Conservation (phyloP, 768 basidiomycete genomes). For the Mycena latifolia region DNA sequence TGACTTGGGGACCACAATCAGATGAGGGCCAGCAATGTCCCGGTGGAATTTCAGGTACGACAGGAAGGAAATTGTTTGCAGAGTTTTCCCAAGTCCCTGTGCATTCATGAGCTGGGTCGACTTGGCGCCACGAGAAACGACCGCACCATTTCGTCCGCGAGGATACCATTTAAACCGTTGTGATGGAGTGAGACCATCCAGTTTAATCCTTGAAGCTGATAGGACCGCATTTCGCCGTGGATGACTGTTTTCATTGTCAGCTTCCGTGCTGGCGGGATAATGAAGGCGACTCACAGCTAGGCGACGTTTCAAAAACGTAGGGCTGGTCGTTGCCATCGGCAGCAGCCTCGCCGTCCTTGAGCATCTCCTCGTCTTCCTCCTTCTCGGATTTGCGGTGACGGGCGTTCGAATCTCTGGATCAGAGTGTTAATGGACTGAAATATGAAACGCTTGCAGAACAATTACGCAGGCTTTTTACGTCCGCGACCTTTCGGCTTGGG, state of each 20-base stretch:
- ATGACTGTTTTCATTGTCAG: slow-evolving; percentile 69
- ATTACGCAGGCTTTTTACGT: slow-evolving; percentile 83
- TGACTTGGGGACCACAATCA: slow-evolving; percentile 98
- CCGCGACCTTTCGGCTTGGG: slow-evolving; percentile 88
- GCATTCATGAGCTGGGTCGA: slow-evolving; percentile 16
- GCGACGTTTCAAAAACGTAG: slow-evolving; percentile 94
- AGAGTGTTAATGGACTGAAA: neutral
- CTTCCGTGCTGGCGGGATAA: neutral
- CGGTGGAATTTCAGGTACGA: slow-evolving; percentile 92
- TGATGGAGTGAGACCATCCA: slow-evolving; percentile 98
- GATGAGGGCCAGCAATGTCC: slow-evolving; percentile 83
- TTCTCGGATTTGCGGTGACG: slow-evolving; percentile 97
- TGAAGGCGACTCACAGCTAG: slow-evolving; percentile 71
- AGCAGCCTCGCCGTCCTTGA: slow-evolving; percentile 87
- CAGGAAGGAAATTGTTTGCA: slow-evolving; percentile 98
- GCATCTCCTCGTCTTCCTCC: slow-evolving; percentile 96
- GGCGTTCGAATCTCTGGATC: slow-evolving; percentile 73
- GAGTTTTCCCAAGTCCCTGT: slow-evolving; percentile 96
- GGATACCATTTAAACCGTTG: slow-evolving; percentile 96
- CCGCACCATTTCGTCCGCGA: slow-evolving; percentile 95
- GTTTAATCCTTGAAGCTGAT: slow-evolving; percentile 95
- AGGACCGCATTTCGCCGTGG: slow-evolving; percentile 90
- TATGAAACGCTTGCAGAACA: neutral
- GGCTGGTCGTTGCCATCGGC: slow-evolving; percentile 90
- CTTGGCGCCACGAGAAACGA: slow-evolving; percentile 11